Base-by-base conservation (phyloP, 2,329 filamentous ascomycete genomes). In the Tolypocladium nubicola region DNA sequence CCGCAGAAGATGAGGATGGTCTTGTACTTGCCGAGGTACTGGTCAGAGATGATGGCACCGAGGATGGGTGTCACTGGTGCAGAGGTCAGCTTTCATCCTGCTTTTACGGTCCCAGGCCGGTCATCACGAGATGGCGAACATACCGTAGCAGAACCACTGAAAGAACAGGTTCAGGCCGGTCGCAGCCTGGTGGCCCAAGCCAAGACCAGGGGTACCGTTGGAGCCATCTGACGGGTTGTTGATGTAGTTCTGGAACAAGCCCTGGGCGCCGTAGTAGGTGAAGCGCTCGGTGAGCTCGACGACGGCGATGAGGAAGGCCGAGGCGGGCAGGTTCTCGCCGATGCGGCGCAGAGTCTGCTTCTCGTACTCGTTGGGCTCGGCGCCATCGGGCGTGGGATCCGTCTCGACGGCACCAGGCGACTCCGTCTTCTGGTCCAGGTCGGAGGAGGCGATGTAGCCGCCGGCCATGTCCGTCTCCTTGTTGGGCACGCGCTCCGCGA, bases 1-100 rank as follows among this genome's bases (percentile, higher is more conserved):
- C 75, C 63, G 59, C 79, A 78, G 62, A 84, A 83, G 61, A 78
- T 65, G 59, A 81, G 71, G 59, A 85, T 84, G n/a, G 82, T 82
- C 71, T 81, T 83, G 73, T 81, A 84, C 65, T 81, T 81, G 56
- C 82, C 82, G 35, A 83, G 75, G 59, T 82, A 83, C 64, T 80
- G 77, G 63, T 84, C 74, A 11, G 79, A 79, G 55, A 83, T 72
- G 65, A 81, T 81, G 63, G 79, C 80, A 64, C 81, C 80, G 57
- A 79, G 61, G 56, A 75, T 75, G 11, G 72, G 72, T 0, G 72
- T 75, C 8, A 74, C 69, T 70, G 69, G 45, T 13, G 14, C 0
- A 10, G 5, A 16, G n/a, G 41, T 61, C 40, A 59, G 59, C 21
- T 21, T 40, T 4, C n/a, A 9, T 11, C 26, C 19, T 7, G 47